Evolutionary conservation across 257 asterid species (phyloP).

Genomic region (Solanum dulcamara): DNA sequence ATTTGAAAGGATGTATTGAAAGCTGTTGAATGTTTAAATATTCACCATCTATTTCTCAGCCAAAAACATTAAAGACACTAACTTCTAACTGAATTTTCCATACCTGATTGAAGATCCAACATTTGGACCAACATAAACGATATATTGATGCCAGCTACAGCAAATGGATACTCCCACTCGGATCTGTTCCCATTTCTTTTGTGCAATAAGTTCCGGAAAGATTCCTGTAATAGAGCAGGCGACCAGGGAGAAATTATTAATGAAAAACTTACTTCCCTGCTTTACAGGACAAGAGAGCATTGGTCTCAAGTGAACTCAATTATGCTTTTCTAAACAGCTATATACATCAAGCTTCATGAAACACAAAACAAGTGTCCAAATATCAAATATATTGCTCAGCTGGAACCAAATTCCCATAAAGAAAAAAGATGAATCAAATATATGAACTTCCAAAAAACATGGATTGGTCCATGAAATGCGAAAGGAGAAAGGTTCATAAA

Average conservation of each 20-base stretch:
- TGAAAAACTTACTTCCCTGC: not conserved
- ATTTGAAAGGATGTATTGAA: not conserved
- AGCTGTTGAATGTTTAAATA: not conserved
- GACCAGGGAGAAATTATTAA: not conserved
- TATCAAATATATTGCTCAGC: not conserved
- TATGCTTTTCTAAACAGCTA: not conserved
- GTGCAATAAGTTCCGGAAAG: slow-evolving; percentile 64
- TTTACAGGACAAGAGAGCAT: not conserved
- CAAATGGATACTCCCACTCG: slow-evolving; percentile 97
- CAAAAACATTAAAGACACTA: not conserved
- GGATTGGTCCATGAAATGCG: not conserved
- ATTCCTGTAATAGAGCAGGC: slow-evolving; percentile 31
- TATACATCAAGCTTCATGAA: not conserved
- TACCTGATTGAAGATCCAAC: slow-evolving; percentile 97
- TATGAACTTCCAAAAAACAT: not conserved
- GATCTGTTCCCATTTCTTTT: slow-evolving; percentile 85
- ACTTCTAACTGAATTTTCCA: not conserved
- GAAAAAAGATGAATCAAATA: not conserved
- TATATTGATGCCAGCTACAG: slow-evolving; percentile 94
- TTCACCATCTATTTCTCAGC: not conserved
- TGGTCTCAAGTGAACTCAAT: not conserved
- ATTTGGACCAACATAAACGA: slow-evolving; percentile 90
- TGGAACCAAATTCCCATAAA: not conserved
- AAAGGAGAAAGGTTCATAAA: not conserved
- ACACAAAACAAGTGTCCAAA: not conserved